phyloP scores from a whole-genome alignment of 352 stramenopile genomes.

The Phytophthora megakarya region DNA sequence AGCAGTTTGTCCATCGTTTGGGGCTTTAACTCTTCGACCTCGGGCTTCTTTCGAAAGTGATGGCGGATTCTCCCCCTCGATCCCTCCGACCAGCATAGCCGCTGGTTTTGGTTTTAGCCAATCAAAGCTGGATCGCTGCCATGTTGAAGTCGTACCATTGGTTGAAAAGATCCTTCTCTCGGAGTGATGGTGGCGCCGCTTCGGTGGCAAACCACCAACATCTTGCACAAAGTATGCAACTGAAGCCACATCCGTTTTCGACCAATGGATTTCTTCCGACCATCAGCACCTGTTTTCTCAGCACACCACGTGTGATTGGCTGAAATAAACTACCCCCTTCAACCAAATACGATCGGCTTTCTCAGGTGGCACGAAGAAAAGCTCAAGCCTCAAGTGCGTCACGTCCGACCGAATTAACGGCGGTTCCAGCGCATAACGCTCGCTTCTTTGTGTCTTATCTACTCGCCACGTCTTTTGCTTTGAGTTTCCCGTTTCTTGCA shows the following conservation, averaged over 20 bases:
- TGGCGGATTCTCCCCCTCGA: slow-evolving; percentile 25
- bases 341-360: slow-evolving; percentile 27
- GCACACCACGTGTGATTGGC: slow-evolving; percentile 1
- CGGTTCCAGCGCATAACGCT: slow-evolving; percentile 1
- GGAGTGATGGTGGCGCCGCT: slow-evolving; percentile 28
- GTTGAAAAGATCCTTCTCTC: slow-evolving; percentile 34
- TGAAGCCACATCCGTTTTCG: slow-evolving; percentile 27
- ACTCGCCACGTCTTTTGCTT: neutral
- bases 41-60: slow-evolving; percentile 60
- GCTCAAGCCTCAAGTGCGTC: neutral
- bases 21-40: slow-evolving; percentile 2
- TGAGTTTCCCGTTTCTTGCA: neutral
- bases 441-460: slow-evolving; percentile 9
- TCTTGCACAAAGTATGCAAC: slow-evolving; percentile 7
- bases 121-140: slow-evolving; percentile 11
- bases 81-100: slow-evolving; percentile 15
- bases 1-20: slow-evolving; percentile 78
- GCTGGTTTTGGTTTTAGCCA: slow-evolving; percentile 29
- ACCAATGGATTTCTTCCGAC: slow-evolving; percentile 34
- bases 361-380: slow-evolving; percentile 11
- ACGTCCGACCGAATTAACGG: slow-evolving; percentile 10
- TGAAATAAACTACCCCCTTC: slow-evolving; percentile 18
- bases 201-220: slow-evolving; percentile 9
- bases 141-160: slow-evolving; percentile 33
- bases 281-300: slow-evolving; percentile 1